A percentile compares a stretch with the other conserved stretches of the same genome.
Conservation (phyloP, 192 early-diverging fungal species). For the Coemansia sp. region DNA sequence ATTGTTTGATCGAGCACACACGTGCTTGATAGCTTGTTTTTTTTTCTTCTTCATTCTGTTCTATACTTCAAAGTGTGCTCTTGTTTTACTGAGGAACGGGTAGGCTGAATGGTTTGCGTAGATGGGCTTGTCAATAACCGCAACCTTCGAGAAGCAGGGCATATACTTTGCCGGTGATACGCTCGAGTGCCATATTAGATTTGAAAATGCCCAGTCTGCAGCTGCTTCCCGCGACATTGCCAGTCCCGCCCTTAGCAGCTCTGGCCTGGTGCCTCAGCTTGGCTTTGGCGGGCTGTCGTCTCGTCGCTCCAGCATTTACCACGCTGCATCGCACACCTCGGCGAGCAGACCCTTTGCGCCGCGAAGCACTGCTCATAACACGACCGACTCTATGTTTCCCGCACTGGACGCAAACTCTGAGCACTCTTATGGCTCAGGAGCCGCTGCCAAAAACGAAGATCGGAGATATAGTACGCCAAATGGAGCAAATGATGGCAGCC, state of each 20-base stretch:
- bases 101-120: slow-evolving; percentile 3
- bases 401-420: slow-evolving; percentile 18
- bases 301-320: slow-evolving; percentile 6
- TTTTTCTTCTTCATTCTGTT: background rate
- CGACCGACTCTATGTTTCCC: slow-evolving; percentile 9
- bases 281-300: background rate
- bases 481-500: slow-evolving; percentile 6
- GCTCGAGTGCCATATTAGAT: slow-evolving; percentile 52
- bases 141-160: slow-evolving; percentile 50
- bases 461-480: slow-evolving; percentile 2
- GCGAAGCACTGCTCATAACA: background rate
- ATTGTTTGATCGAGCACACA: no score
- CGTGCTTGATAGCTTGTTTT: no score
- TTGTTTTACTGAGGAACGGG: no score
- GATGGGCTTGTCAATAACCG: slow-evolving; percentile 53
- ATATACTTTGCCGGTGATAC: slow-evolving; percentile 53
- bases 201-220: slow-evolving; percentile 34
- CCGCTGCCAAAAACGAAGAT: background rate
- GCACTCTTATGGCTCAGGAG: slow-evolving; percentile 11
- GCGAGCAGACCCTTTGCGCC: background rate
- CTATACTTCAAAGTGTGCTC: background rate
- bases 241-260: background rate
- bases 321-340: slow-evolving; percentile 11
- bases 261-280: slow-evolving; percentile 1
- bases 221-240: slow-evolving; percentile 1